A percentile compares a stretch with the other conserved stretches of the same genome.
These are phyloP conservation scores for Boletus huronensis DNA, from an alignment of 768 basidiomycete genomes.

Conservation along the genomic window DNA sequence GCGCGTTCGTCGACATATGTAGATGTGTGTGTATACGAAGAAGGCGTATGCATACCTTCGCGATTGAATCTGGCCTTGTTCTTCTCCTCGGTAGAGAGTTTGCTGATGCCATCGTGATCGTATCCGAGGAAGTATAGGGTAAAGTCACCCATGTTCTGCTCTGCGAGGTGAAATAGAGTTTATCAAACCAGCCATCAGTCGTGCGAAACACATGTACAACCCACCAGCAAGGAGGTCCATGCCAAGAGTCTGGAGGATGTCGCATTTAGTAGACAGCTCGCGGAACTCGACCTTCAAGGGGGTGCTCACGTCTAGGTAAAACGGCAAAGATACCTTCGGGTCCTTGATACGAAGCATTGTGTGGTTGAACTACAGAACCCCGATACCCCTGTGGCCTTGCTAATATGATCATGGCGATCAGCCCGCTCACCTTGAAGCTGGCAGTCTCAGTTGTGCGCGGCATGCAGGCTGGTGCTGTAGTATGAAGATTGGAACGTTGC, in stretches of 20 bases:
- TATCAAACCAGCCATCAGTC: neutral
- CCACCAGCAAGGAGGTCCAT: slow-evolving; percentile 70
- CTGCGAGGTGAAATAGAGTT: slow-evolving; percentile 32
- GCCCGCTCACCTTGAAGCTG: slow-evolving; percentile 50
- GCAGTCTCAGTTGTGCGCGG: slow-evolving; percentile 62
- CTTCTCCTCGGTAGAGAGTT: slow-evolving; percentile 51
- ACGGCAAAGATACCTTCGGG: slow-evolving; percentile 73
- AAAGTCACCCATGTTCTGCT: slow-evolving; percentile 55
- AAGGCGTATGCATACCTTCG: slow-evolving; percentile 51
- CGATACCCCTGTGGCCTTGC: neutral
- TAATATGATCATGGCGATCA: neutral
- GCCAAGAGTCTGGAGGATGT: slow-evolving; percentile 48
- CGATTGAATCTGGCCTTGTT: slow-evolving; percentile 48
- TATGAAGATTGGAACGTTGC: slow-evolving; percentile 1
- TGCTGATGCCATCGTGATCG: slow-evolving; percentile 51
- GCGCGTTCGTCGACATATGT: neutral
- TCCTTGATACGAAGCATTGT: slow-evolving; percentile 90
- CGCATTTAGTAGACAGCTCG: neutral
- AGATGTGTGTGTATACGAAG: no score
- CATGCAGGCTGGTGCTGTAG: slow-evolving; percentile 39
- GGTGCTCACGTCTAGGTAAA: slow-evolving; percentile 65
- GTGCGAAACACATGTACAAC: slow-evolving; percentile 3
- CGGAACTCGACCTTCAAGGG: neutral
- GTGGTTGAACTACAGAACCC: slow-evolving; percentile 63
- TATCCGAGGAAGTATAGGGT: slow-evolving; percentile 87